A percentile compares a stretch with the other conserved stretches of the same genome.
phyloP scores from a whole-genome alignment of 768 basidiomycete genomes.

The Amylocystis lapponica region DNA sequence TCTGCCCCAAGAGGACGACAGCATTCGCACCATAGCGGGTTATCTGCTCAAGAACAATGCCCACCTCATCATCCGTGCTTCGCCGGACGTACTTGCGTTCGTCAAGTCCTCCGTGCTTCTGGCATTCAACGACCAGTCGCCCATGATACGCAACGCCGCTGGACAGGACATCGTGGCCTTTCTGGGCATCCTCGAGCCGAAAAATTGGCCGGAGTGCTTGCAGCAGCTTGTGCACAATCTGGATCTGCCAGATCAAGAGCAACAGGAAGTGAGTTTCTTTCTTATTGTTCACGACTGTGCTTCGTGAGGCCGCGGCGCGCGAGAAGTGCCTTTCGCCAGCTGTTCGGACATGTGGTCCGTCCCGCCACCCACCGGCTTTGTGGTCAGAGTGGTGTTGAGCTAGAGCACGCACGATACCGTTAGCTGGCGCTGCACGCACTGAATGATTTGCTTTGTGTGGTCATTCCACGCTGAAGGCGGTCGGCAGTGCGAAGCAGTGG shows the following conservation, averaged over 20 bases:
- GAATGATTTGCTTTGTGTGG: too few relatives aligned
- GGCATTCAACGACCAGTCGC: constrained; percentile 74
- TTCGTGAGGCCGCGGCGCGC: too few relatives aligned
- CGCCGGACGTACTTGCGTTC: constrained; percentile 61
- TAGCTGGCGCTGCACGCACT: too few relatives aligned
- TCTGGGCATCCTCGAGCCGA: constrained; percentile 82
- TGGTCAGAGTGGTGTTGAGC: neutral
- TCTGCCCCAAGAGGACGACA: constrained; percentile 80
- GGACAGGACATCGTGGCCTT: constrained; percentile 90
- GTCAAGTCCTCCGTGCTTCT: constrained; percentile 72
- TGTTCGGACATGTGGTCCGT: too few relatives aligned
- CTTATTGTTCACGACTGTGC: neutral
- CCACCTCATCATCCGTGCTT: constrained; percentile 63
- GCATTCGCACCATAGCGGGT: constrained; percentile 92
- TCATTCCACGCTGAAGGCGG: too few relatives aligned
- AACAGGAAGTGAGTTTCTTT: constrained; percentile 73
- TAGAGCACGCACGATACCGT: neutral
- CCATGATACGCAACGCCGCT: constrained; percentile 91
- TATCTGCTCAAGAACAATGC: constrained; percentile 97
- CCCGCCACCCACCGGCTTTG: too few relatives aligned
- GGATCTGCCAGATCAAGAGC: constrained; percentile 66
- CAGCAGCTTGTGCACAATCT: constrained; percentile 76
- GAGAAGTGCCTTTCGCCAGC: too few relatives aligned
- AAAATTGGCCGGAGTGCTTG: constrained; percentile 93
- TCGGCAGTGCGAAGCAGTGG: too few relatives aligned